Conservation (phyloP, 202 grass and related monocot genomes). For the Carex arenaria region DNA sequence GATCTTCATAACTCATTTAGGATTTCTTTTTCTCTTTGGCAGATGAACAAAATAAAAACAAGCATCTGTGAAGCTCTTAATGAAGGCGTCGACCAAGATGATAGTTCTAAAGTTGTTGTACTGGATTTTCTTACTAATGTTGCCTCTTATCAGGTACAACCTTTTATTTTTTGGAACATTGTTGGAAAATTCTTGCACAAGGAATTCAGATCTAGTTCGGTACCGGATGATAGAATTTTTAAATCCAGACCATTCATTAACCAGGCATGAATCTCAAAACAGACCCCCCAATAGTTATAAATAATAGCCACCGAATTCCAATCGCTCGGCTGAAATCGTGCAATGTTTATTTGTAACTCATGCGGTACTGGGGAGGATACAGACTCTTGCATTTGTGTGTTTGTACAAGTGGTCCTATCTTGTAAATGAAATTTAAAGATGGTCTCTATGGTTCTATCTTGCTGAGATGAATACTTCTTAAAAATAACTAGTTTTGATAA, state of each 20-base stretch:
- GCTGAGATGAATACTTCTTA: not conserved
- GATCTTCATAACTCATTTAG: not conserved
- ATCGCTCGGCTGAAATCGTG: no score
- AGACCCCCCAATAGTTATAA: no score
- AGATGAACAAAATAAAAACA: conserved; percentile 48
- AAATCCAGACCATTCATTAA: no score
- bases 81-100: conserved; percentile 36
- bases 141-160: conserved; percentile 76
- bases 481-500: not conserved
- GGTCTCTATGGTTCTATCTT: not conserved
- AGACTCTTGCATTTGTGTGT: not conserved
- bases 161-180: not conserved
- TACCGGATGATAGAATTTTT: no score
- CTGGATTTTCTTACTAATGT: conserved; percentile 68
- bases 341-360: no score
- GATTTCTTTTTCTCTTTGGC: conserved; percentile 9
- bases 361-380: no score
- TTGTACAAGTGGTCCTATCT: not conserved
- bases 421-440: not conserved
- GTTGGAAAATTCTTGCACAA: not conserved
- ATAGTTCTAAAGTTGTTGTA: conserved; percentile 39
- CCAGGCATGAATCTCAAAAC: no score
- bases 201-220: no score
- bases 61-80: conserved; percentile 52
- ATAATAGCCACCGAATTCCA: no score